A percentile compares a stretch with the other conserved stretches of the same genome.
phyloP scores from a whole-genome alignment of 169 alveolate species.

The Eimeria falciformis region DNA sequence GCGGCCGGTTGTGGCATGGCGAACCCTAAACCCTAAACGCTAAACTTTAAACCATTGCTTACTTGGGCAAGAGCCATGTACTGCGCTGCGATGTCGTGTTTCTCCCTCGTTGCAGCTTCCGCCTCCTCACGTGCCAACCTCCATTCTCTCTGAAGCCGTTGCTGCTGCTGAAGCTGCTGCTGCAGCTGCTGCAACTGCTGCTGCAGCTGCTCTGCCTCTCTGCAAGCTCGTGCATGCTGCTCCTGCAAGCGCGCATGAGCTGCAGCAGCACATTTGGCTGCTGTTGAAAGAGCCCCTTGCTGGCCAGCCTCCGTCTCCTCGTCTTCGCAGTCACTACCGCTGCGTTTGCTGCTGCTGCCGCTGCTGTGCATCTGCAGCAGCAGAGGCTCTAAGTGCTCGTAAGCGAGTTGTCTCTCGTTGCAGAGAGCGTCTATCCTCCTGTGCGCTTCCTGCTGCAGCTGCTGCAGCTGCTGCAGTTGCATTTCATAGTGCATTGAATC shows the following conservation, averaged over 20 bases:
- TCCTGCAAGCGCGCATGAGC: conserved; percentile 11
- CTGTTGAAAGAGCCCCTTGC: conserved; percentile 35
- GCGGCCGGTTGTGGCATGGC: too few species aligned
- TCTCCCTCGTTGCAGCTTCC: conserved; percentile 38
- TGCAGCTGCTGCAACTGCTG: conserved; percentile 70
- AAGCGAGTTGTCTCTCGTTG: conserved; percentile 49
- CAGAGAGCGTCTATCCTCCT: conserved; percentile 65
- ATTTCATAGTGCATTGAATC: conserved; percentile 49
- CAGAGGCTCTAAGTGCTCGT: conserved; percentile 61
- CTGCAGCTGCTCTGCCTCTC: conserved; percentile 49
- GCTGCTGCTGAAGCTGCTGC: conserved; percentile 57
- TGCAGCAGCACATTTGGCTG: conserved; percentile 69
- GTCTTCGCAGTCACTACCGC: conserved; percentile 54
- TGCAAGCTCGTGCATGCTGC: conserved; percentile 36
- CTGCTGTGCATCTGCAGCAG: conserved; percentile 36
- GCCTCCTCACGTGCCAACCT: conserved; percentile 44
- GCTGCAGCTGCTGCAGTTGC: conserved; percentile 68
- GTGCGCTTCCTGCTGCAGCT: conserved; percentile 58
- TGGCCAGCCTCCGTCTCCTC: conserved; percentile 15
- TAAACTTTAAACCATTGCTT: background rate
- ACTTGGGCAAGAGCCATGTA: conserved; percentile 68
- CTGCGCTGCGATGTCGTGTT: conserved; percentile 41
- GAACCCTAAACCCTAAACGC: background rate
- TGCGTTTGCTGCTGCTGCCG: conserved; percentile 62
- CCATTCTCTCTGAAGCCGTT: conserved; percentile 39